Conservation (phyloP, 2,329 filamentous ascomycete species). For the Knufia fluminis region DNA sequence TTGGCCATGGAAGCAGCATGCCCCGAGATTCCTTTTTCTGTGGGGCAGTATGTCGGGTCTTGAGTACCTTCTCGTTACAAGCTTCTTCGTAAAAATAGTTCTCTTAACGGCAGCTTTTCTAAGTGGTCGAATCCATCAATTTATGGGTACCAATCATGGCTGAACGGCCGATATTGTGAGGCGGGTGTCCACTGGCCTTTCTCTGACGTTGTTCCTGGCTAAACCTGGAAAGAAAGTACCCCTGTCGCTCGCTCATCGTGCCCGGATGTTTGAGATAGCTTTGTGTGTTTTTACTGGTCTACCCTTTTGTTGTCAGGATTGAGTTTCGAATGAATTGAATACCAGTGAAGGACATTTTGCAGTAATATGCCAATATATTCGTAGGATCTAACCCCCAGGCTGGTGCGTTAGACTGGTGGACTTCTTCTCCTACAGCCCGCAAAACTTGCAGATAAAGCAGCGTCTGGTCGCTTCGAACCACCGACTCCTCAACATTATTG, state of each 20-base stretch:
- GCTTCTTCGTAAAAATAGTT: background rate
- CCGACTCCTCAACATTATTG: no score
- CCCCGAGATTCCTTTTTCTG: background rate
- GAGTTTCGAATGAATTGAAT: no score
- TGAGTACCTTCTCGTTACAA: background rate
- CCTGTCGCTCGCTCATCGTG: background rate
- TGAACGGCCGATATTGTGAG: background rate
- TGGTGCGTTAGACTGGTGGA: no score
- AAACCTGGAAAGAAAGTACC: background rate
- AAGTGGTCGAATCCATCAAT: no score
- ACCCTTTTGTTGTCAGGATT: background rate
- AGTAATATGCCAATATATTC: no score
- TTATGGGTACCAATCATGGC: no score
- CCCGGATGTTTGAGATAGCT: background rate
- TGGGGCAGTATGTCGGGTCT: background rate
- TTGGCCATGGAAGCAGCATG: background rate
- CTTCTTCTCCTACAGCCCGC: no score
- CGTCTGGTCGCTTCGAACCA: no score
- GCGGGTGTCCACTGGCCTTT: background rate
- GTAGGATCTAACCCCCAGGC: no score
- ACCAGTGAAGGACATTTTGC: no score
- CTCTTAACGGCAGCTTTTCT: background rate
- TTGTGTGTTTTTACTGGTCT: background rate
- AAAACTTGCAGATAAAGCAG: no score
- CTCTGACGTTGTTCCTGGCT: conserved; percentile 3